Evolutionary conservation across 2,329 filamentous ascomycete genomes (phyloP), one percentile per base, ranked within the genome.

Genomic region (Pestalotiopsis sp.): DNA sequence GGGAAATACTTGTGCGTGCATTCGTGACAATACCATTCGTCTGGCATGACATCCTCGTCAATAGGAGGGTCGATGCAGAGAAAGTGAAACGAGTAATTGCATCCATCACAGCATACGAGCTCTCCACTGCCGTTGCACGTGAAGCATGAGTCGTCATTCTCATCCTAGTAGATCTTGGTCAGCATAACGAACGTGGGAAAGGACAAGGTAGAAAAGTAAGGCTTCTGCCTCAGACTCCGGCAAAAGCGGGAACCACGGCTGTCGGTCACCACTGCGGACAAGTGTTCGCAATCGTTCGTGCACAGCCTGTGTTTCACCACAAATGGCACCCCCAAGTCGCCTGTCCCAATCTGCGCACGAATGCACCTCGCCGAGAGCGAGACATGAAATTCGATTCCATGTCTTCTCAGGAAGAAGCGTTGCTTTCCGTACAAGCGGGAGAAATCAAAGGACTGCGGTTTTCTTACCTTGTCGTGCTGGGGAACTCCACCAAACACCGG

Each of bases 101-200:
- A 99, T 71, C 92, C 93, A 82, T 98, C 96, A 80, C 96, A 99
- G 82, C 95, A 98, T 72, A 98, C 87, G 71, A 99, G 88, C 74
- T 94, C 90, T 68, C 95, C 95, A 73, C 90, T 92, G 72, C 92
- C 92, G 76, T 91, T 90, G 82, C 96, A 99, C 60, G 94, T 90
- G 70, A 91, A 91, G 83, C 95, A 99, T 77, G 92, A 92, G 79
- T 98, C 95, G 79, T 96, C 93, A 80, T 97, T 97, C 71, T 97
- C 92, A 73, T 88, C 84, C 85, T 87, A 78, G 70, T 45, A 60
- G 62, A 71, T 70, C 69, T 36, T 70, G 69, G 76, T 82, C 74
- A 84, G 80, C 76, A 76, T 74, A 68, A 67, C 60, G 71, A 71
- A 74, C 72, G 75, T 73, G 70, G 72, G 69, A 70, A 66, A 36